Base-by-base conservation (phyloP, 495 filamentous ascomycete species). In the Xylaria curta region DNA sequence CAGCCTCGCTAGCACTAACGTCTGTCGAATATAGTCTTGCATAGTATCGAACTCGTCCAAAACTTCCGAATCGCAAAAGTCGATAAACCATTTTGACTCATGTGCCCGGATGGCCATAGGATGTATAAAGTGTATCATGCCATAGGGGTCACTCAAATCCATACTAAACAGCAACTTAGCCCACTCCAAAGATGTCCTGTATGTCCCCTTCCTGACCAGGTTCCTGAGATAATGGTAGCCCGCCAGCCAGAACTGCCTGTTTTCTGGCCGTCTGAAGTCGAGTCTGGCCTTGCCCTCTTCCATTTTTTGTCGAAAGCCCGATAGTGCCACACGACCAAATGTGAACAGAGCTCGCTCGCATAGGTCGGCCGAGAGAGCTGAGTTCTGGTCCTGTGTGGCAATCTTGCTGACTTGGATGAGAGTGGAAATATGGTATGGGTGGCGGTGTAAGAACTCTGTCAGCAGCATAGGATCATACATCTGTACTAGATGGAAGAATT, bases 121-220 rank as follows among this genome's bases (percentile, higher is more conserved):
- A 77, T 98, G 96, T 70, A 97, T 87, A 70, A 92, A 80, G 24
- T 96, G 86, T 54, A 87, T 85, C 69, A 97, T 87, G 69, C 88
- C 91, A 75, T 97, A 97, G 2, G 94, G 95, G 79, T 99, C 96
- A 0, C 81, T 84, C n/a, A 89, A 89, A 74, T 92, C 89, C 63
- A 99, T 80, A 70, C 90, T 88, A 1, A 97, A 83, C 10, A 97
- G 80, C 10, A 98, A 82, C 80, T 97, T 97, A 7, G 91, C 87
- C 94, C 95, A 99, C 80, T 98, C 97, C 59, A 94, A 91, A 0
- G 93, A 93, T 1, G 96, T 98, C 38, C 94, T 87, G 86, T 93
- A 97, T 17, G 95, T 97, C n/a, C 95, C 94, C 75, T 96, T 94
- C 87, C 93, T 91, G 12, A 91, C 86, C 12, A 98, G 85, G 70